Evolutionary conservation across 805 yeast genomes (phyloP), one percentile per base, ranked within the genome.

Genomic region (Metschnikowia kunwiensis): DNA sequence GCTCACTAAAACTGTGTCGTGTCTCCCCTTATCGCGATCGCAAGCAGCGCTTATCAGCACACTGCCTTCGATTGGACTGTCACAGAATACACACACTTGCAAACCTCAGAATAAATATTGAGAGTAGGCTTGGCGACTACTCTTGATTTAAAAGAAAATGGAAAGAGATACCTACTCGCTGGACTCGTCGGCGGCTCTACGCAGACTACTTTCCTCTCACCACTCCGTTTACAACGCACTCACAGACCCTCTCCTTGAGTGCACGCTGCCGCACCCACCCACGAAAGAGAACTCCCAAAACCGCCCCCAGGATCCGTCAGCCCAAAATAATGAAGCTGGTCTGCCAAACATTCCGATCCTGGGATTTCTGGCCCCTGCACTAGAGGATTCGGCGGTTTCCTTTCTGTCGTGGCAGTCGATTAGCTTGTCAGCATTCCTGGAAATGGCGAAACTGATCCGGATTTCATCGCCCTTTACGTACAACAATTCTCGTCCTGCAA

Each of bases 211-310:
- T 18, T 50, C 54, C 16, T 57, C 68, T 9, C 69, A 65, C 38
- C 63, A 57, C 55, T 64, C 70, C 1, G 57, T 68, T 21, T 61
- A 57, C 43, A 55, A 63, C 40, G 66, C 61, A 4, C 55, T 66
- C 31, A 62, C 56, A 24, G 63, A 68, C 48, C 73, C 73, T 7
- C 68, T 63, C 12, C 58, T 67, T 27, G 70, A 67, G 41, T 44
- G 55, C 39, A 15, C 32, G 25, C 34, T 32, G 37, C 32, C 40
- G 23, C 36, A 20, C 7, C 12, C 24, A 21, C 24, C 25, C 13
- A n/a, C 20, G 11, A 16, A 27, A 11, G 4, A 15, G 3, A 7
- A 27, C 3, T 27, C 15, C 13, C 12, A 9, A 7, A 9, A 16
- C n/a, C 13, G 20, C 13, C 21, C 11, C 17, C 30, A 13, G 21